A percentile compares a stretch with the other conserved stretches of the same genome.
phyloP scores from a whole-genome alignment of 805 yeast species.

The Yarrowia porcina region DNA sequence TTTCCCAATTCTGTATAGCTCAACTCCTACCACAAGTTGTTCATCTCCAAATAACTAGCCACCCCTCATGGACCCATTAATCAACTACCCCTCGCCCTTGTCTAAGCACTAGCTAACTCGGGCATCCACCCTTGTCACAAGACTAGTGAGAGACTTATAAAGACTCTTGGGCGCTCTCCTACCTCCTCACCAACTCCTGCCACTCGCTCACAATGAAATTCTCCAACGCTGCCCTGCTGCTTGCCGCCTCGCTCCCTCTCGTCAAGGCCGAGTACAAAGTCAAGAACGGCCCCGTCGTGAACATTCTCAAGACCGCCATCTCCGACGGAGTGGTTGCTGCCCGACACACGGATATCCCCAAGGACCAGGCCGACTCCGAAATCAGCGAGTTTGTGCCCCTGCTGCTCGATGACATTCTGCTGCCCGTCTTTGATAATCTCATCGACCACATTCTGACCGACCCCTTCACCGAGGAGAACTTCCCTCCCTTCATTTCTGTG shows the following conservation, averaged over 20 bases:
- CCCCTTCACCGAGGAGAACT: not conserved
- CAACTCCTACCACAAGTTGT: too few relatives aligned
- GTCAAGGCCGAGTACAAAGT: not conserved
- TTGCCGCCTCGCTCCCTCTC: not conserved
- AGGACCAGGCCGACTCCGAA: not conserved
- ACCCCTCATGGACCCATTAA: too few relatives aligned
- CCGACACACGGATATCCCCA: not conserved
- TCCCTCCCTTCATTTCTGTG: not conserved
- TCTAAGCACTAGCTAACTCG: too few relatives aligned
- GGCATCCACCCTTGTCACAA: too few relatives aligned
- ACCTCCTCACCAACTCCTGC: not conserved
- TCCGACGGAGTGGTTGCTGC: constrained; percentile 9
- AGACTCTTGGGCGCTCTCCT: too few relatives aligned
- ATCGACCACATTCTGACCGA: not conserved
- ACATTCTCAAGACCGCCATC: constrained; percentile 3
- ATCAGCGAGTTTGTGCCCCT: constrained; percentile 1
- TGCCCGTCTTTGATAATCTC: not conserved
- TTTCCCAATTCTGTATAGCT: too few relatives aligned
- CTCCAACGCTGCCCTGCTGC: not conserved
- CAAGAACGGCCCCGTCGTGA: not conserved
- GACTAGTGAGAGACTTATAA: too few relatives aligned
- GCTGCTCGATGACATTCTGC: not conserved
- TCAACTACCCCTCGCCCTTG: too few relatives aligned
- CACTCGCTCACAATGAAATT: constrained; percentile 3
- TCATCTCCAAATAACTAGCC: too few relatives aligned